Conservation (phyloP, 345 rosid genomes). For the Populus simonii region DNA sequence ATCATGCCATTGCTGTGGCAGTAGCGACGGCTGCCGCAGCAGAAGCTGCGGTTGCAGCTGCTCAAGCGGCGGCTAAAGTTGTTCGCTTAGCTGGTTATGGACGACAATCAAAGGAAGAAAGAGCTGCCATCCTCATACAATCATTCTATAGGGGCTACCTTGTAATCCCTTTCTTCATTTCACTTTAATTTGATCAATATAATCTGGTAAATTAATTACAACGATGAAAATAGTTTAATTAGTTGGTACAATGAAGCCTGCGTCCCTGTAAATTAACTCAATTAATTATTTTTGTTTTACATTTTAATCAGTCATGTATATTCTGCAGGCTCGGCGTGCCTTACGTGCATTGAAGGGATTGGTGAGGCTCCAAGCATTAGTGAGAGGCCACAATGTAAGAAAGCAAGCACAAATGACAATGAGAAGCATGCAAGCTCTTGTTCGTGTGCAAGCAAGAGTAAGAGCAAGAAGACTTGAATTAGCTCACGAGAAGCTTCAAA, state of each 20-base stretch:
- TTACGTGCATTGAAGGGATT: constrained; percentile 86
- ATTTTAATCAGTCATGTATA: not conserved
- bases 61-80: constrained; percentile 93
- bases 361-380: constrained; percentile 90
- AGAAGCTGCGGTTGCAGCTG: constrained; percentile 89
- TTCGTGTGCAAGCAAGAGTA: constrained; percentile 90
- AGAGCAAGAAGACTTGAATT: constrained; percentile 71
- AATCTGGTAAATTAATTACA: not conserved
- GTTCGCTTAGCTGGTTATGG: constrained; percentile 85
- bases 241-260: not conserved
- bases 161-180: constrained; percentile 31
- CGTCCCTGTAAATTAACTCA: no score
- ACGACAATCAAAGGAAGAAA: constrained; percentile 70
- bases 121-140: constrained; percentile 85
- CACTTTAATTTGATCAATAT: not conserved
- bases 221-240: not conserved
- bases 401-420: constrained; percentile 97
- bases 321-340: constrained; percentile 78
- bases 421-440: constrained; percentile 97
- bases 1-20: constrained; percentile 84
- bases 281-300: not conserved
- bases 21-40: constrained; percentile 95
- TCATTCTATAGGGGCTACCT: constrained; percentile 83
- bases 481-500: constrained; percentile 47
- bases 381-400: constrained; percentile 89